Conservation (phyloP, 1,284 basidiomycete species). For the Bjerkandera adusta region DNA sequence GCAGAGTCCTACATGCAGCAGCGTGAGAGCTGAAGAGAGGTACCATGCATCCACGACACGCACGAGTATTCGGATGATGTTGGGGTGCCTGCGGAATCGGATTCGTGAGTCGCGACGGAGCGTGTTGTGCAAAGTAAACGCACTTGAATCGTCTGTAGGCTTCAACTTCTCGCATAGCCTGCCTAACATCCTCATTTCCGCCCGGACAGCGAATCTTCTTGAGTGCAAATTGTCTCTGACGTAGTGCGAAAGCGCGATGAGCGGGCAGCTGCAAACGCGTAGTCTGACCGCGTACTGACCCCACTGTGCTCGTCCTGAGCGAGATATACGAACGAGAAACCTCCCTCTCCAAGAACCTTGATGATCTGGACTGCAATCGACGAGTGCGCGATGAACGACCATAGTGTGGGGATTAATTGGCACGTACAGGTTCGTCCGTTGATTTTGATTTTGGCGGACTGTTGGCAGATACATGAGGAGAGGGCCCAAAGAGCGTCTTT, state of each 20-base stretch:
- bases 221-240: slow-evolving; percentile 83
- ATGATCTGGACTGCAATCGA: slow-evolving; percentile 80
- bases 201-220: slow-evolving; percentile 92
- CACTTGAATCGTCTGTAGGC: slow-evolving; percentile 89
- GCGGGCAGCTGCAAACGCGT: neutral
- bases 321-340: slow-evolving; percentile 93
- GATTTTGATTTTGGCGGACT: slow-evolving; percentile 85
- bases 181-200: slow-evolving; percentile 77
- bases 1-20: slow-evolving; percentile 67
- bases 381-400: neutral
- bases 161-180: slow-evolving; percentile 89
- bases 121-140: slow-evolving; percentile 4
- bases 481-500: slow-evolving; percentile 80
- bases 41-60: too few relatives aligned
- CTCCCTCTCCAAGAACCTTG: slow-evolving; percentile 90
- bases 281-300: slow-evolving; percentile 39
- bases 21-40: neutral
- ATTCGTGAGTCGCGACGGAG: too few relatives aligned
- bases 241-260: slow-evolving; percentile 8
- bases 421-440: slow-evolving; percentile 87
- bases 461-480: slow-evolving; percentile 77
- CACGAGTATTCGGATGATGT: slow-evolving; percentile 86
- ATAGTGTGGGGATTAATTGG: neutral
- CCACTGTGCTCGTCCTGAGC: slow-evolving; percentile 85
- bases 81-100: slow-evolving; percentile 68